Evolutionary conservation across 768 basidiomycete genomes (phyloP), one percentile per base, ranked within the genome.

Genomic region (Filobasidium floriforme): DNA sequence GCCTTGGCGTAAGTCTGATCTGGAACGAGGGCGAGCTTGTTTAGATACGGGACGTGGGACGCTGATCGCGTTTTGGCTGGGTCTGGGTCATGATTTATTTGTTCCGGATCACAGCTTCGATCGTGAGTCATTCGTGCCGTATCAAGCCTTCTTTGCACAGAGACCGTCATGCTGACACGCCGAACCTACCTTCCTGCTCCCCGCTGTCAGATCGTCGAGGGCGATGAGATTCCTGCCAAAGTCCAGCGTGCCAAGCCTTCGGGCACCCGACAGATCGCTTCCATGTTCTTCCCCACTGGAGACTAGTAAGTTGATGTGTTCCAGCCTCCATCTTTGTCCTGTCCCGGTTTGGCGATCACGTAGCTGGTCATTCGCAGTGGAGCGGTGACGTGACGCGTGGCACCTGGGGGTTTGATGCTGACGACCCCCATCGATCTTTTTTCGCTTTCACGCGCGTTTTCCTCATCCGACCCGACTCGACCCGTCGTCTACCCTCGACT

Each of bases 281-380:
- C 87, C 40, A 83, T 87, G 70, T 99, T 93, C 84, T 98, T 96
- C 84, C 92, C 96, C 5, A 84, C 84, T 32, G 92, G 89, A 61
- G 94, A 97, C 80, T 89, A 87, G 96, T 98, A 73, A 78, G 94
- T 86, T 51, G 52, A 32, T 65, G 15, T 40, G 19, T 66, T 60
- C 74, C 29, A 54, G 6, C 24, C 24, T 19, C n/a, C 32, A 7
- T 24, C 12, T 1, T 41, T 26, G 19, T 43, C 28, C 28, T 18
- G 15, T 41, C 29, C 19, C 29, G 32, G 24, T 3, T 22, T 24
- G 7, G 29, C 4, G 32, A 37, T 37, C 32, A 37, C 32, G 32
- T 37, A 37, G 32, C 32, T 37, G 32, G 32, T 37, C 32, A 37
- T 9, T 9, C 9, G 32, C 4, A 37, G 3, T 37, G 32, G 32